These are phyloP conservation scores for Scutellaria baicalensis DNA, from an alignment of 257 asterid genomes.

Conservation along the genomic window DNA sequence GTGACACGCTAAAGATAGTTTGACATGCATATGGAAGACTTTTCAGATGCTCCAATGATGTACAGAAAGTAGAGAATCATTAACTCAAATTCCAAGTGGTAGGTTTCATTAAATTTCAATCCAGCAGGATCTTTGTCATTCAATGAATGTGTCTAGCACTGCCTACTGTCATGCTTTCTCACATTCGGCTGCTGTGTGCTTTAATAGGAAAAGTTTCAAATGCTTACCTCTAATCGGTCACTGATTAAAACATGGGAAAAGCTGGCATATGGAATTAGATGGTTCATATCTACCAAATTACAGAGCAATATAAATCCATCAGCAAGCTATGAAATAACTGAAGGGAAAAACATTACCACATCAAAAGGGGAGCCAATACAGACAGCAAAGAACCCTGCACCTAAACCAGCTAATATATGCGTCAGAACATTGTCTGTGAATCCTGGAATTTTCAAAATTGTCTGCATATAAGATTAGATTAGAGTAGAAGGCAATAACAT, in stretches of 20 bases:
- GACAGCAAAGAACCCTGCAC: conserved; percentile 97
- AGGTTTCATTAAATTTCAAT: conserved; percentile 1
- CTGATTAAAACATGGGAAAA: not conserved
- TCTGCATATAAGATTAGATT: conserved; percentile 43
- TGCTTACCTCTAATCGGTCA: not conserved
- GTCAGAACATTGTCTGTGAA: conserved; percentile 70
- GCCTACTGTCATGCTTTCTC: not conserved
- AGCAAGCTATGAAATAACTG: not conserved
- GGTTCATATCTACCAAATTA: not conserved
- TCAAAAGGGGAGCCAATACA: conserved; percentile 93
- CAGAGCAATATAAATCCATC: not conserved
- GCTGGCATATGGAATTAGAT: not conserved
- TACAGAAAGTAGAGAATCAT: not conserved
- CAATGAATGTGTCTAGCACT: not conserved
- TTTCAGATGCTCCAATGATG: too few relatives aligned
- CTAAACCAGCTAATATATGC: conserved; percentile 84
- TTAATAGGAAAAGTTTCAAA: not conserved
- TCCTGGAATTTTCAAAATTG: conserved; percentile 65
- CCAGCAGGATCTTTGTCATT: not conserved
- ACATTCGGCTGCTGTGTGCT: conserved; percentile 1
- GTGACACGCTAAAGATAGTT: too few relatives aligned
- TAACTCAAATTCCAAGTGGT: not conserved
- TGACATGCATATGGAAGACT: too few relatives aligned
- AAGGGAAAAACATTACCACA: conserved; percentile 52
- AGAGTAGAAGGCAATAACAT: conserved; percentile 13